Percentiles rank a stretch among this genome's conserved stretches.
These are phyloP conservation scores for Primulina tabacum DNA, from an alignment of 257 asterid genomes.

Conservation along the genomic window DNA sequence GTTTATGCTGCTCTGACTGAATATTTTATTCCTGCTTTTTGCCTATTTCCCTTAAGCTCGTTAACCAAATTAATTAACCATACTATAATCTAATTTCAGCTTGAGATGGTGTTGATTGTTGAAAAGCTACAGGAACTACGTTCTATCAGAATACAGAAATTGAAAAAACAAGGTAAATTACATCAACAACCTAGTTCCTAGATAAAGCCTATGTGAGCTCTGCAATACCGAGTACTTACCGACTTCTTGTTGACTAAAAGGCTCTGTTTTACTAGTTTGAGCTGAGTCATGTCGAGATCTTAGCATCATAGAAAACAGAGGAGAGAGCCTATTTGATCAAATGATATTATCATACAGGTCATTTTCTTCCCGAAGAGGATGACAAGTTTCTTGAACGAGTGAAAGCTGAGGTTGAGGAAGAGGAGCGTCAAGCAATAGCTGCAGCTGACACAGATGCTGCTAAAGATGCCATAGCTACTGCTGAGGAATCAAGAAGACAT, in stretches of 20 bases:
- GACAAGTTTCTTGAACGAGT: conserved; percentile 92
- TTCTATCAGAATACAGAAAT: conserved; percentile 74
- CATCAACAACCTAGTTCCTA: conserved; percentile 12
- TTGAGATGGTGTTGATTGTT: conserved; percentile 82
- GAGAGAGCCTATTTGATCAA: conserved; percentile 18
- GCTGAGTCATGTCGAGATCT: conserved; percentile 7
- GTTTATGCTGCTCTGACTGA: conserved; percentile 11
- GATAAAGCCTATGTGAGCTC: background rate
- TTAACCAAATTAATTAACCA: conserved; percentile 4
- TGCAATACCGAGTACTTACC: conserved; percentile 2
- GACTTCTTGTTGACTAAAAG: conserved; percentile 10
- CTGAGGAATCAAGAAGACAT: conserved; percentile 62
- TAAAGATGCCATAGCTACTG: conserved; percentile 78
- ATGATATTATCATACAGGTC: conserved; percentile 47
- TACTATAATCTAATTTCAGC: conserved; percentile 46
- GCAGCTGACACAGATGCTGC: conserved; percentile 81
- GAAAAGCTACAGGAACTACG: conserved; percentile 94
- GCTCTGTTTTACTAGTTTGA: conserved; percentile 1
- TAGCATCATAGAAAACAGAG: conserved; percentile 8
- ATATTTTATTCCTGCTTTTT: conserved; percentile 1
- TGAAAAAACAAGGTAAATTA: conserved; percentile 83
- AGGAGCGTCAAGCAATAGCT: conserved; percentile 76
- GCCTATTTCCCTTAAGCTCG: conserved; percentile 16
- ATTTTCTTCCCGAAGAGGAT: conserved; percentile 93
- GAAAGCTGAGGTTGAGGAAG: conserved; percentile 96